Conservation (phyloP, 2,329 filamentous ascomycete genomes). For the Calonectria montana region DNA sequence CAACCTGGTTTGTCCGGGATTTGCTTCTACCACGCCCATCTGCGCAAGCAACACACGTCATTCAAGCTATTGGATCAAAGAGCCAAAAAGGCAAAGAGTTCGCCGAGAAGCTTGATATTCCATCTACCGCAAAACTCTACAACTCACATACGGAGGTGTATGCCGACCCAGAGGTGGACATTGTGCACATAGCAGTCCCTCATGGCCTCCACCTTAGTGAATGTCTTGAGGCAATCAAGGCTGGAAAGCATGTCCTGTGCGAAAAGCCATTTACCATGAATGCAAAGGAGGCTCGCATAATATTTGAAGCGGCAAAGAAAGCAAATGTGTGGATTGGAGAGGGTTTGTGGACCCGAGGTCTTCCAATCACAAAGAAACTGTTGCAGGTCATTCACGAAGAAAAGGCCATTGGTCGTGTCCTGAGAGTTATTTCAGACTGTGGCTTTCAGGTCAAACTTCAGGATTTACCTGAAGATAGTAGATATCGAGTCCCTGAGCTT, state of each 20-base stretch:
- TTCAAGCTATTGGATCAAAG: conserved; percentile 1
- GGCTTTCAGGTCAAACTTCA: not conserved
- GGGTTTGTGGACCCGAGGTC: conserved; percentile 50
- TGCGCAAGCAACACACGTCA: conserved; percentile 26
- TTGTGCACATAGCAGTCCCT: conserved; percentile 50
- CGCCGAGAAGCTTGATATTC: conserved; percentile 32
- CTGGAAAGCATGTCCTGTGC: conserved; percentile 50
- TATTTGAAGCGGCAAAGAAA: conserved; percentile 42
- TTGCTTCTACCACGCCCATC: conserved; percentile 50
- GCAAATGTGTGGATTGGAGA: conserved; percentile 49
- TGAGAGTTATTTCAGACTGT: conserved; percentile 1
- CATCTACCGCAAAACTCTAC: conserved; percentile 48
- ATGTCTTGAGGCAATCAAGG: conserved; percentile 45
- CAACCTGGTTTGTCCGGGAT: conserved; percentile 51
- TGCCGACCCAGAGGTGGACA: conserved; percentile 46
- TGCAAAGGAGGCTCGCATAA: conserved; percentile 41
- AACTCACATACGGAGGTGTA: conserved; percentile 45
- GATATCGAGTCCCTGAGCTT: conserved; percentile 4
- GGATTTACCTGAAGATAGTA: conserved; percentile 5
- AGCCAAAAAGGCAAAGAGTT: not conserved
- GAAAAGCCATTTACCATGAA: conserved; percentile 50
- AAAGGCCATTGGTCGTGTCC: not conserved
- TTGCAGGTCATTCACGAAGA: not conserved
- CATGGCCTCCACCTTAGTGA: conserved; percentile 48
- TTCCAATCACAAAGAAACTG: conserved; percentile 37